These are phyloP conservation scores for Neurospora pannonica DNA, from an alignment of 495 filamentous ascomycete genomes.

Conservation along the genomic window DNA sequence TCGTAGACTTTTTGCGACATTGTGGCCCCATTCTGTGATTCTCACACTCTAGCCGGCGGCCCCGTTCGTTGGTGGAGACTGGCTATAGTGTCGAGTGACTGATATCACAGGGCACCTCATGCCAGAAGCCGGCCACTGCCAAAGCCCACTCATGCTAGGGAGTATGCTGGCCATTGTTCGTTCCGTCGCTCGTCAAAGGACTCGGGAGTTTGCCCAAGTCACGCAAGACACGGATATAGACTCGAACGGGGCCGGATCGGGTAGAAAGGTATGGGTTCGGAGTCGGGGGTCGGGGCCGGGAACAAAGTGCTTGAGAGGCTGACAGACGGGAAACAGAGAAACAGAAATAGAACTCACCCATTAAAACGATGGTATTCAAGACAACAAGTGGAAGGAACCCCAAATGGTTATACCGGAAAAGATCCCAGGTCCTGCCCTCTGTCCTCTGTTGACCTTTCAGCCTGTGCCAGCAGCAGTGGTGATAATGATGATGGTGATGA, in stretches of 20 bases:
- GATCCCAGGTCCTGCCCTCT: not conserved
- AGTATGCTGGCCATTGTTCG: not conserved
- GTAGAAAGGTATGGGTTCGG: not conserved
- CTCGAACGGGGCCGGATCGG: not conserved
- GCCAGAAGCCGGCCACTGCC: not conserved
- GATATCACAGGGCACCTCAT: not conserved
- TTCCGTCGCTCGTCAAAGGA: not conserved
- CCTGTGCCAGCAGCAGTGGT: not conserved
- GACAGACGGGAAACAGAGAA: not conserved
- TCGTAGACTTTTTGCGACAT: not conserved
- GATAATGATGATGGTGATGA: not conserved
- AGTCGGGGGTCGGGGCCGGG: not conserved
- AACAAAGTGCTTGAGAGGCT: conserved; percentile 3
- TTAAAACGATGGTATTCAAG: not conserved
- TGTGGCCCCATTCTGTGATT: not conserved
- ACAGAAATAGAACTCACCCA: not conserved
- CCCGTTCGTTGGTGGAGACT: not conserved
- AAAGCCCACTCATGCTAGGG: not conserved
- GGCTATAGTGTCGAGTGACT: not conserved
- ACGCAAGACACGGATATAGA: not conserved
- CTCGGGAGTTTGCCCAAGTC: not conserved
- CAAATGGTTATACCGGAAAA: not conserved
- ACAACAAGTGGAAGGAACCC: not conserved
- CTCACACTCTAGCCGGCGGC: not conserved
- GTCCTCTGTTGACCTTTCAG: not conserved